These are phyloP conservation scores for Sporothrix pallida DNA, from an alignment of 2,329 filamentous ascomycete species.

Conservation along the genomic window DNA sequence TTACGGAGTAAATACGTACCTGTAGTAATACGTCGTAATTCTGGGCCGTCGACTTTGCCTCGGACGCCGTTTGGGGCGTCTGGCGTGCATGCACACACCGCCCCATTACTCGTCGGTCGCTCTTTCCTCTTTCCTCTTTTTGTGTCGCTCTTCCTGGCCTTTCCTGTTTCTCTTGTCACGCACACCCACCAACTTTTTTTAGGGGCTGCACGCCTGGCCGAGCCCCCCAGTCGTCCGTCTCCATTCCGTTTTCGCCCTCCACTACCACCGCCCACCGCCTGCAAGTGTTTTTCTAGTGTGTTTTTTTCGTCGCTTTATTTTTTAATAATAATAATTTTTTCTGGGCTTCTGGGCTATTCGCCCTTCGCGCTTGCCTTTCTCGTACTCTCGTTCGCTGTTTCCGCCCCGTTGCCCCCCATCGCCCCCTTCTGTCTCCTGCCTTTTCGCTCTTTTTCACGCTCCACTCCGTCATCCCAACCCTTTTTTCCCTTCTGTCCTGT, in stretches of 20 bases:
- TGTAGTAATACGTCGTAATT: too few relatives aligned
- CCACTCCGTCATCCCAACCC: conserved; percentile 41
- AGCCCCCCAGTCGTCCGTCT: conserved; percentile 17
- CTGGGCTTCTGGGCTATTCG: background rate
- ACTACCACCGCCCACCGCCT: conserved; percentile 8
- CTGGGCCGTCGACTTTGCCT: background rate
- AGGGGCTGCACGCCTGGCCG: conserved; percentile 6
- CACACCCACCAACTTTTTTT: conserved; percentile 24
- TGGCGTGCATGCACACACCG: background rate
- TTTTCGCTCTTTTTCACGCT: conserved; percentile 1
- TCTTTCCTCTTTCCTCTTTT: background rate
- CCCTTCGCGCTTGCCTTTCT: conserved; percentile 5
- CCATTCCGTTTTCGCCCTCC: conserved; percentile 31
- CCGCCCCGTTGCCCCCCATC: conserved; percentile 24
- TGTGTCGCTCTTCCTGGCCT: too few relatives aligned
- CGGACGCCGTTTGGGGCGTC: background rate
- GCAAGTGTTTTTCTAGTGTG: conserved; percentile 31
- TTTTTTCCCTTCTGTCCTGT: background rate
- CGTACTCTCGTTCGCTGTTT: conserved; percentile 18
- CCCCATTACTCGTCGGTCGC: conserved; percentile 11
- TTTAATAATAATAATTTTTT: too few relatives aligned
- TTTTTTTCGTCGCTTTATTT: background rate
- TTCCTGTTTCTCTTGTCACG: conserved; percentile 18
- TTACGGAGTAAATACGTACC: background rate
- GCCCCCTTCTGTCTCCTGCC: conserved; percentile 21